Evolutionary conservation across 106 monocot species (phyloP), one percentile per base, ranked within the genome.

Genomic region (Phalaenopsis aphrodite): DNA sequence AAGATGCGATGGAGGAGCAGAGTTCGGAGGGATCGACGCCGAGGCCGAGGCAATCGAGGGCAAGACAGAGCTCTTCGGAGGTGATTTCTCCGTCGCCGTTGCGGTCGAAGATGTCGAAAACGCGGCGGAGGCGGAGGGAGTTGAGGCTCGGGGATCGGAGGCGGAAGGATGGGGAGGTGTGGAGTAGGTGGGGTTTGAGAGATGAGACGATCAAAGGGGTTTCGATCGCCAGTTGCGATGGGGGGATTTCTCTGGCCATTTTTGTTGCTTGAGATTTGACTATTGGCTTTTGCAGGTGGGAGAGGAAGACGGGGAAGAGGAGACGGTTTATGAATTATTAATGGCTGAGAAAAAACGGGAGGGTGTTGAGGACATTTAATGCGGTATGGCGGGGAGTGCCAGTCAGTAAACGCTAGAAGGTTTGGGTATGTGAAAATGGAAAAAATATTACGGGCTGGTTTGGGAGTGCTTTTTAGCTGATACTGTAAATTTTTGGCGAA

Each of bases 31-130:
- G 57, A 42, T 78, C 78, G 24, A 71, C 56, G 43, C 83, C 73
- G 23, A 83, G 83, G 56, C 78, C 83, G 78, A 83, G 83, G 72
- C 78, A 47, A 46, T 66, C 65, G 19, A 79, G 42, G 8, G 64
- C 79, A 1, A 64, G 43, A 6, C 21, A 79, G 41, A 79, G 18
- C 79, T 79, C 79, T 14, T 39, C 43, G 66, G 43, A 8, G 45
- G 79, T 79, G 79, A 79, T 79, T 5, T 64, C 64, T 4, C 23
- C 64, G 43, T 92, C 92, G 65, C 82, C 80, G 85, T 92, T 82
- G 8, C 79, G 24, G 80, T 92, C 92, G 85, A 92, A 92, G 79
- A 92, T 73, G 84, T 92, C 89, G 85, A 92, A 92, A 47, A 92
- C 79, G 81, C 80, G 89, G 55, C 87, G 89, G 87, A 92, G 91